A percentile compares a stretch with the other conserved stretches of the same genome.
Conservation (phyloP, 2,329 filamentous ascomycete species). For the Podosphaera aphanis region DNA sequence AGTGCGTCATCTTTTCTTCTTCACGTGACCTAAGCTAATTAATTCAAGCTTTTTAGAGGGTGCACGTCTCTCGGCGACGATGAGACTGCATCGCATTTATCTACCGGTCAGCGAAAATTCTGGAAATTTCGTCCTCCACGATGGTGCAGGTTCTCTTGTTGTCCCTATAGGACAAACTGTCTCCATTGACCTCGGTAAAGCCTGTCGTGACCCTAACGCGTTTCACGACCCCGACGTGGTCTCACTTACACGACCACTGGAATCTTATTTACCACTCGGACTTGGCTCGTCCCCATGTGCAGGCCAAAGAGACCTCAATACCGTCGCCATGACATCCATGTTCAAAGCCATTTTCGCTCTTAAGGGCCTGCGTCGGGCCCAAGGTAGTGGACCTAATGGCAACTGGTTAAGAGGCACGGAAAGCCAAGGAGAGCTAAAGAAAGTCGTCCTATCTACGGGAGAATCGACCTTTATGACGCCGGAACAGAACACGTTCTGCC, state of each 20-base stretch:
- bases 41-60: constrained; percentile 37
- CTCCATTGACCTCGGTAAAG: constrained; percentile 35
- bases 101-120: constrained; percentile 17
- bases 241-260: constrained; percentile 36
- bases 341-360: constrained; percentile 12
- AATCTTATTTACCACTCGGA: constrained; percentile 40
- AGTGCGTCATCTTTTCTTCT: constrained; percentile 6
- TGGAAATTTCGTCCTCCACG: constrained; percentile 23
- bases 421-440: constrained; percentile 17
- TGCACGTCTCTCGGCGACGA: constrained; percentile 40
- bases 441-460: constrained; percentile 4
- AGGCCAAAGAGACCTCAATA: constrained; percentile 32
- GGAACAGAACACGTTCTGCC: constrained; percentile 34
- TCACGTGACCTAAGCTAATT: constrained; percentile 1
- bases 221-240: constrained; percentile 40
- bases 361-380: constrained; percentile 7
- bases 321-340: constrained; percentile 32
- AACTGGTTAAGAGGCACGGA: constrained; percentile 5
- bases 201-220: constrained; percentile 29
- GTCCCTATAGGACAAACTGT: constrained; percentile 34
- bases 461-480: constrained; percentile 35
- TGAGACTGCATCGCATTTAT: constrained; percentile 29
- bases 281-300: constrained; percentile 39
- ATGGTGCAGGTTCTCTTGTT: constrained; percentile 24
- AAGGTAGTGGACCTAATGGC: constrained; percentile 5